phyloP scores from a whole-genome alignment of 73 alveolate species.

The Stentor roeselii region DNA sequence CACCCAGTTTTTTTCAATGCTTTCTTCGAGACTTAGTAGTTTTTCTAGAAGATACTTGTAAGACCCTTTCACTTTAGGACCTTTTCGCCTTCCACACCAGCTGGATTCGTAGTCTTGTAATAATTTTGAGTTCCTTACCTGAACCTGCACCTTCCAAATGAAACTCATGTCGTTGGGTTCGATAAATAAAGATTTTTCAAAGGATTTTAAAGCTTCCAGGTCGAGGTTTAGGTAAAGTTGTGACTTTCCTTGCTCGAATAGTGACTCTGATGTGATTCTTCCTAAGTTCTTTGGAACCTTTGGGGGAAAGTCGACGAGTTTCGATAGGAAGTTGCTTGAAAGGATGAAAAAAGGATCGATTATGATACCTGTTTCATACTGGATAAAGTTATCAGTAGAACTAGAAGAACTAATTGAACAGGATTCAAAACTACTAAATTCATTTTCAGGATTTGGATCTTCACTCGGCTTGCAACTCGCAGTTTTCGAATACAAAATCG shows the following conservation, averaged over 20 bases:
- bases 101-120: not conserved
- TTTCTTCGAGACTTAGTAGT: not conserved
- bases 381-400: too few species aligned
- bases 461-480: too few species aligned
- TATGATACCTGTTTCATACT: too few species aligned
- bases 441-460: too few species aligned
- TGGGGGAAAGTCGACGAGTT: not conserved
- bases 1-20: not conserved
- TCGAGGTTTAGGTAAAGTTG: not conserved
- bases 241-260: not conserved
- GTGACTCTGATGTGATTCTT: not conserved
- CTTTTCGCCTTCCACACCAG: not conserved
- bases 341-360: not conserved
- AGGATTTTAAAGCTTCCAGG: not conserved
- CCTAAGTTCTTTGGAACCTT: not conserved
- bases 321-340: not conserved
- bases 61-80: not conserved
- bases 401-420: too few species aligned
- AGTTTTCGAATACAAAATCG: too few species aligned
- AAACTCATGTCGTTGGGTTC: not conserved
- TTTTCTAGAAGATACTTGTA: not conserved
- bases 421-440: too few species aligned
- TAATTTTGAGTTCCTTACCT: not conserved
- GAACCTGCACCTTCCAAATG: not conserved
- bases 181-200: not conserved